Percentiles rank a stretch among this genome's conserved stretches.
phyloP scores from a whole-genome alignment of 176 grass and related monocot genomes.

The Tuctoria greenei region DNA sequence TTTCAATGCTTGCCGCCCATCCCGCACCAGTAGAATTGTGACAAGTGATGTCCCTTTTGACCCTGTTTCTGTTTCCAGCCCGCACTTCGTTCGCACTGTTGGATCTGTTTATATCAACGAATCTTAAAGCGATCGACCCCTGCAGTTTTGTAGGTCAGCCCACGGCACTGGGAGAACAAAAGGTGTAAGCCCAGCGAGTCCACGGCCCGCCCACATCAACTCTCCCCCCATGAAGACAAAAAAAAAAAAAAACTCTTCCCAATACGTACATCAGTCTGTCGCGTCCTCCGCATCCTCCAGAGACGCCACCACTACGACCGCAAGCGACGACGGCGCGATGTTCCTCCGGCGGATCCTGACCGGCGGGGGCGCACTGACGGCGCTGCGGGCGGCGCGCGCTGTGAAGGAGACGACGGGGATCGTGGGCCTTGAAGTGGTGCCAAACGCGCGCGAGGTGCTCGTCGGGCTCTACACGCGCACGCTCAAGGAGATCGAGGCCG shows the following conservation, averaged over 20 bases:
- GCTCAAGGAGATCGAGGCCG: slow-evolving; percentile 78
- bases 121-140: too few species aligned
- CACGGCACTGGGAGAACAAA: too few species aligned
- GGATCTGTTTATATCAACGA: too few species aligned
- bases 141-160: too few species aligned
- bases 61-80: too few species aligned
- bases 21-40: too few species aligned
- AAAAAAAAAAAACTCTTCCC: not conserved
- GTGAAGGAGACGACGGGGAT: slow-evolving; percentile 88
- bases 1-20: too few species aligned
- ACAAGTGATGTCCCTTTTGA: too few species aligned
- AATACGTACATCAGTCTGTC: not conserved
- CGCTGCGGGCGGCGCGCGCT: slow-evolving; percentile 46
- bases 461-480: slow-evolving; percentile 76
- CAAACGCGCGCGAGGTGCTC: slow-evolving; percentile 76
- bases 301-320: not conserved
- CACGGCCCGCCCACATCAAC: not conserved
- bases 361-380: slow-evolving; percentile 45
- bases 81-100: too few species aligned
- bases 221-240: too few species aligned
- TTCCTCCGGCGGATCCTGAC: slow-evolving; percentile 81
- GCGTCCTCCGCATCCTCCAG: slow-evolving; percentile 17
- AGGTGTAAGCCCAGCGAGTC: not conserved
- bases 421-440: slow-evolving; percentile 83
- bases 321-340: slow-evolving; percentile 44